Evolutionary conservation across 1,284 basidiomycete genomes (phyloP), one percentile per base, ranked within the genome.

Genomic region (Cutaneotrichosporon sp.): DNA sequence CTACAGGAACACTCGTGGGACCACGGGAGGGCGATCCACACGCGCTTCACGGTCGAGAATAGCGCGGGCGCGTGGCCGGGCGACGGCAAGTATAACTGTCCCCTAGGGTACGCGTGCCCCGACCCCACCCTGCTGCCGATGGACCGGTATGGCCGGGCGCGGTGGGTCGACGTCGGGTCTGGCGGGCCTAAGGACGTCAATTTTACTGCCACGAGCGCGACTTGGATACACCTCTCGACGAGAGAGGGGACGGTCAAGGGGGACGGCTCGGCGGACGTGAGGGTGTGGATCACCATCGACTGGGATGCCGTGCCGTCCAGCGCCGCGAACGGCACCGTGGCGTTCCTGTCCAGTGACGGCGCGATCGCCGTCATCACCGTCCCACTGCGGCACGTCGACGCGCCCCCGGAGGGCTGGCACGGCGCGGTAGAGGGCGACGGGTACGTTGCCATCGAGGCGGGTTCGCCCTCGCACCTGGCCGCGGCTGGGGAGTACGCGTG

Each of bases 361-460:
- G 14, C 64, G 2, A 54, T 68, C 6, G 62, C 81, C 42, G 71
- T 72, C 13, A 80, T 84, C 13, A 74, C 75, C 9, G 79, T 84
- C 16, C 72, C 78, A 1, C 77, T 83, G 5, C 31, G 49, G 5
- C 49, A 62, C 22, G 57, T 59, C 24, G 7, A 43, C 5, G 24
- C 53, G 0, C 63, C 66, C 4, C 79, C 83, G 0, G 67, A 70
- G 34, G 80, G 77, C 38, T 87, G 86, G 77, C 80, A 81, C 84
- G 87, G 87, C 6, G 87, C 87, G 63, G 83, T 89, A 22, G 85
- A 89, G 69, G 85, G 85, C 16, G 83, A 84, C 54, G 86, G 86
- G 11, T 84, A 82, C 18, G 81, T 89, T 46, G 85, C 85, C 1
- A 86, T 89, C 43, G 87, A 89, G 68, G 87, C 87, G 13, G 83